These are phyloP conservation scores for Leucaena leucocephala DNA, from an alignment of 306 rosid species.

Conservation along the genomic window DNA sequence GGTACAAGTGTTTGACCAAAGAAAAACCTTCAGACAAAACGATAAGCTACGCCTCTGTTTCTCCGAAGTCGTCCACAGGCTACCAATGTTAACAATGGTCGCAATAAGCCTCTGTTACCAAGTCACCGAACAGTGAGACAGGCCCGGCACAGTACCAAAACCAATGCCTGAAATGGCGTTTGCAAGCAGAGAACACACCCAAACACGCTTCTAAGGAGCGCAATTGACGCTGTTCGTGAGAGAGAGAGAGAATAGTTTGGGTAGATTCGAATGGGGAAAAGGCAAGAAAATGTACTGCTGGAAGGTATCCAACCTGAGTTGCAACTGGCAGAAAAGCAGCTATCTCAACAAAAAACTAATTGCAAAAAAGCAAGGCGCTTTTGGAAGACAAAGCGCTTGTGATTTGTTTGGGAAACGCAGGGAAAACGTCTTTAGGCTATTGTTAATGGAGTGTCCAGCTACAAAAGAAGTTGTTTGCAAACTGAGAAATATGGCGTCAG, in stretches of 20 bases:
- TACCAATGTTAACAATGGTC: not conserved
- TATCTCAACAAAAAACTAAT: not conserved
- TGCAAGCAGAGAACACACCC: not conserved
- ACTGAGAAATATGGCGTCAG: not conserved
- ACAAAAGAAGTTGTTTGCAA: not conserved
- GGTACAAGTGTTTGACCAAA: not conserved
- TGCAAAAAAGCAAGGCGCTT: not conserved
- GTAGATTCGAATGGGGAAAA: not conserved
- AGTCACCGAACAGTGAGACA: constrained; percentile 21
- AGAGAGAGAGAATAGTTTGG: not conserved
- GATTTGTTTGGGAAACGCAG: not conserved
- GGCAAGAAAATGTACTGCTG: not conserved
- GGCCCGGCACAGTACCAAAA: not conserved
- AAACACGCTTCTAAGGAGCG: not conserved
- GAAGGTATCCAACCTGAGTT: not conserved
- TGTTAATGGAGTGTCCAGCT: not conserved
- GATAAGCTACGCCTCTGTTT: constrained; percentile 32
- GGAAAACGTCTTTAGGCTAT: constrained; percentile 34
- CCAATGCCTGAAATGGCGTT: constrained; percentile 34
- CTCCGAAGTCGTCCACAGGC: constrained; percentile 25
- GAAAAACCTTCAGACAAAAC: constrained; percentile 16
- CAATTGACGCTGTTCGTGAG: constrained; percentile 34
- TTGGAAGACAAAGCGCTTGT: constrained; percentile 4
- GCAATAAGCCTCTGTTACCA: constrained; percentile 1
- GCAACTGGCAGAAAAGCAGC: not conserved